Evolutionary conservation across 2,329 filamentous ascomycete genomes (phyloP), one percentile per base, ranked within the genome.

Genomic region (Parastagonospora avenae): DNA sequence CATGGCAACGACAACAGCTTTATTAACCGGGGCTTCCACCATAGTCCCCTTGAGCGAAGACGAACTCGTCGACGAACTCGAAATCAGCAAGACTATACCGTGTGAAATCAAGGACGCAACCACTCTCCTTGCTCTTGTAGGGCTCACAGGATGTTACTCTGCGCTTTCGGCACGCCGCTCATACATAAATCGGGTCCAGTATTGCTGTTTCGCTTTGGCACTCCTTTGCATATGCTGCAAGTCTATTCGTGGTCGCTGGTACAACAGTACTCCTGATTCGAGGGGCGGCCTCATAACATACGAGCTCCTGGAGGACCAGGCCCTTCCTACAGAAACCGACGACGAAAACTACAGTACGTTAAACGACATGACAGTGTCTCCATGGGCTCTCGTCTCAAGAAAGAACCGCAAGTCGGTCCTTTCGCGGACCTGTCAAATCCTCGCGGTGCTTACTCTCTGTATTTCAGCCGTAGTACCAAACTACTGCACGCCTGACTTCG

Each of bases 101-200:
- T 24, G 11, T 37, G 46, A 32, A 2, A 28, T 46, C 11, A 24
- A 40, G 28, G 49, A 62, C 24, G 48, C 38, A 6, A 40, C 56
- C 31, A 43, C 42, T 30, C 39, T 62, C 7, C 10, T 54, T 19
- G 38, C 44, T 27, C 50, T 64, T 29, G 51, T 54, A 9, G 59
- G 54, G 4, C 50, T 60, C 36, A 37, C 42, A 5, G 63, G 63
- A 12, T 52, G 54, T 24, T 54, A 49, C 30, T 57, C 57, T 1
- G 52, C 50, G 4, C 48, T 61, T 8, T 51, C 42, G 16, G 33
- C 56, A 31, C 60, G 56, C n/a, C 63, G 64, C 12, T 64, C 64
- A 14, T 66, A 62, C 47, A 61, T 58, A 15, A 60, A 50, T 15
- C 50, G 49, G 42, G 48, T 52, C 24, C 57, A 62, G 38, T 42